These are phyloP conservation scores for Kwoniella europaea DNA, from an alignment of 768 basidiomycete genomes.

Conservation along the genomic window DNA sequence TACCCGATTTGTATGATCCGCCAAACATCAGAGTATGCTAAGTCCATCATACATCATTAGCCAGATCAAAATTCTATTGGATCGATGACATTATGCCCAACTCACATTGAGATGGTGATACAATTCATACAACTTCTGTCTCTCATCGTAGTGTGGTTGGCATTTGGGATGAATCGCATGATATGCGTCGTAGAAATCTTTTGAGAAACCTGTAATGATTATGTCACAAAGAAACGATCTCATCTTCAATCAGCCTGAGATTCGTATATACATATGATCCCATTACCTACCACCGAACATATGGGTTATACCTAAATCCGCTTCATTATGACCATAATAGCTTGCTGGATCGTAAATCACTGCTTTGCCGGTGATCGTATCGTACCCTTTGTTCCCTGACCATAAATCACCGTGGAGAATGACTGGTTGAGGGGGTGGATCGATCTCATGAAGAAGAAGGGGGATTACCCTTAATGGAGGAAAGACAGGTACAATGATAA, in stretches of 20 bases:
- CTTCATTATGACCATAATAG: conserved; percentile 53
- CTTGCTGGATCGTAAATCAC: conserved; percentile 54
- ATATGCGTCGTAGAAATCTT: conserved; percentile 55
- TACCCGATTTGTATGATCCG: conserved; percentile 42
- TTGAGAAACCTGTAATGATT: conserved; percentile 42
- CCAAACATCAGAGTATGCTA: conserved; percentile 56
- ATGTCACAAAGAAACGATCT: neutral
- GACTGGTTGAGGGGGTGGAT: conserved; percentile 46
- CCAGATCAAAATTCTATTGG: neutral
- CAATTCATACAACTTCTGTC: conserved; percentile 52
- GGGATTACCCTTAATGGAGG: conserved; percentile 33
- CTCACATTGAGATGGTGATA: conserved; percentile 56
- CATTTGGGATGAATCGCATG: conserved; percentile 47
- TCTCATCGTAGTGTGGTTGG: conserved; percentile 42
- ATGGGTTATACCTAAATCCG: conserved; percentile 54
- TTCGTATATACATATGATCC: neutral
- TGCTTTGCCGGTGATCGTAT: conserved; percentile 26
- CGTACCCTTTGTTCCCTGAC: conserved; percentile 56
- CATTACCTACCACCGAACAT: conserved; percentile 55
- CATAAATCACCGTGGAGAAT: conserved; percentile 58
- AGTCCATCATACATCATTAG: neutral
- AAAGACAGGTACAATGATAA: no score
- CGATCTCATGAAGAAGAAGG: conserved; percentile 33
- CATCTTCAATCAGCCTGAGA: neutral
- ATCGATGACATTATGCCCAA: neutral